phyloP scores from a whole-genome alignment of 2,329 filamentous ascomycete genomes.

The Curvularia spicifera region DNA sequence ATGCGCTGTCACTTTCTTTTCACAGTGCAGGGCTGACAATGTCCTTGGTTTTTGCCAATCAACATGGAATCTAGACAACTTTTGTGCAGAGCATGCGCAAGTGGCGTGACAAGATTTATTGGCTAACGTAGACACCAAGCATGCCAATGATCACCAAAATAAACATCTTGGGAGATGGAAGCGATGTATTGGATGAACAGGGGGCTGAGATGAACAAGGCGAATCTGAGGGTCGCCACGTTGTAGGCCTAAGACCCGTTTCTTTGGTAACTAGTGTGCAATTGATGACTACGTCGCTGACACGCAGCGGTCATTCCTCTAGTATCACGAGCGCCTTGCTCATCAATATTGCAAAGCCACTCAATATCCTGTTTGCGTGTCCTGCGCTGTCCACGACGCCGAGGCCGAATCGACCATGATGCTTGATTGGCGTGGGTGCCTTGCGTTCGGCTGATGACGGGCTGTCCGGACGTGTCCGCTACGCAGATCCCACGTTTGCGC shows the following conservation, averaged over 20 bases:
- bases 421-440: conserved; percentile 18
- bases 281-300: background rate
- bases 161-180: background rate
- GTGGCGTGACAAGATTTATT: background rate
- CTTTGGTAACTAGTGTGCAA: background rate
- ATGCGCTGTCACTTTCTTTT: background rate
- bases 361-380: conserved; percentile 1
- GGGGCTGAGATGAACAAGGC: conserved; percentile 18
- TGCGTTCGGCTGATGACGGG: conserved; percentile 16
- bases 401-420: conserved; percentile 3
- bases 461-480: conserved; percentile 17
- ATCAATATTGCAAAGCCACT: conserved; percentile 20
- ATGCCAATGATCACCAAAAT: background rate
- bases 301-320: background rate
- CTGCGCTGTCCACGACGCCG: conserved; percentile 2
- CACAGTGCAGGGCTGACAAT: background rate
- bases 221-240: conserved; percentile 4
- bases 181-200: background rate
- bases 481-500: conserved; percentile 27
- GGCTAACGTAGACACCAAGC: background rate
- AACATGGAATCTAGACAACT: background rate
- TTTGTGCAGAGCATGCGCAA: background rate
- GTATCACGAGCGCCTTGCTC: conserved; percentile 11
- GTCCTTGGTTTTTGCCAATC: background rate
- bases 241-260: conserved; percentile 2